phyloP scores from a whole-genome alignment of 495 filamentous ascomycete species.

The Aspergillus cavernicola region DNA sequence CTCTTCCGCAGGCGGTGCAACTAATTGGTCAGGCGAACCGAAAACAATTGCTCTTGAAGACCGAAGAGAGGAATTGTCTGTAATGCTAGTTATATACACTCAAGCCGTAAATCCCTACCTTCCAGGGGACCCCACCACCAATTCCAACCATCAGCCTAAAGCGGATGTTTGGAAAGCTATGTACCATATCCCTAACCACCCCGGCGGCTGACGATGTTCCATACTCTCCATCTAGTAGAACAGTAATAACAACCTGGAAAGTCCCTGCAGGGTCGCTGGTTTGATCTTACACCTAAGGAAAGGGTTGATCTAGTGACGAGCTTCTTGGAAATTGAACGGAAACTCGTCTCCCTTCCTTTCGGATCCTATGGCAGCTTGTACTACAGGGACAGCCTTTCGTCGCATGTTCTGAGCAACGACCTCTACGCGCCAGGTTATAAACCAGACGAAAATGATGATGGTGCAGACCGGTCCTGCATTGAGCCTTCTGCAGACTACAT shows the following conservation, averaged over 20 bases:
- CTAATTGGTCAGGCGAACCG: too few species aligned
- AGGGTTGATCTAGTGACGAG: neutral
- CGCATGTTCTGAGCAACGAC: neutral
- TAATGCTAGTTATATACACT: too few species aligned
- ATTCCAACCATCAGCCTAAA: slow-evolving; percentile 14
- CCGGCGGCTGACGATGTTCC: slow-evolving; percentile 7
- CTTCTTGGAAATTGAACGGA: slow-evolving; percentile 7
- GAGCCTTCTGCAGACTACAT: too few species aligned
- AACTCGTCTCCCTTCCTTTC: slow-evolving; percentile 3
- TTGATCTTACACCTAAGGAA: too few species aligned
- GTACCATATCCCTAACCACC: slow-evolving; percentile 3
- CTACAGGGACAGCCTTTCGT: neutral
- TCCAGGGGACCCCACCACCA: slow-evolving; percentile 6
- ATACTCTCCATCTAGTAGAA: slow-evolving; percentile 10
- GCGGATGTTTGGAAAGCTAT: slow-evolving; percentile 11
- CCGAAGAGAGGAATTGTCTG: too few species aligned
- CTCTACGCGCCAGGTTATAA: too few species aligned
- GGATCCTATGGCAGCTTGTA: slow-evolving; percentile 2
- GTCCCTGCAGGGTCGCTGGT: too few species aligned
- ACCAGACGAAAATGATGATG: too few species aligned
- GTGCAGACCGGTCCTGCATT: too few species aligned
- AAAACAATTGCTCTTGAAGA: too few species aligned
- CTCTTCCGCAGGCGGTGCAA: slow-evolving; percentile 58
- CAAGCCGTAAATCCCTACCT: too few species aligned
- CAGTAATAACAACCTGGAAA: slow-evolving; percentile 13